Conservation (phyloP, 2,329 filamentous ascomycete genomes). For the Fusarium transvaalense region DNA sequence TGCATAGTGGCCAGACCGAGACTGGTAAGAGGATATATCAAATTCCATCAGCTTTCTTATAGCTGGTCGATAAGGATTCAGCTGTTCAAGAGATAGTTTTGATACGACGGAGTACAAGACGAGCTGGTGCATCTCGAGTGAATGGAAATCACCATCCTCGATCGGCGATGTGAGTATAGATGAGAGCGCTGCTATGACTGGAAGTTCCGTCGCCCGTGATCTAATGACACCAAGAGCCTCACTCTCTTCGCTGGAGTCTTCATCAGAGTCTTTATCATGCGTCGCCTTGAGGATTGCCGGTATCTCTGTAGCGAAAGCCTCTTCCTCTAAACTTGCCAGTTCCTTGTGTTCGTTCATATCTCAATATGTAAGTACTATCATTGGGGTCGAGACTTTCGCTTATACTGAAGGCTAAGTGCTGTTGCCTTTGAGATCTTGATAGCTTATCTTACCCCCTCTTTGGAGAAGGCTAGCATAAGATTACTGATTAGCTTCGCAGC, state of each 20-base stretch:
- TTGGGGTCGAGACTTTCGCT: background rate
- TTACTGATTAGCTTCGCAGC: background rate
- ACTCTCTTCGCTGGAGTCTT: background rate
- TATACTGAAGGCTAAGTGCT: background rate
- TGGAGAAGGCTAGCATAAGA: background rate
- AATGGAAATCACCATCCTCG: background rate
- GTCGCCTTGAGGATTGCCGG: background rate
- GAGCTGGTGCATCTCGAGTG: constrained; percentile 1
- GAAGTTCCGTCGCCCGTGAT: background rate
- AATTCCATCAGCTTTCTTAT: background rate
- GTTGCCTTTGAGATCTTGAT: no score
- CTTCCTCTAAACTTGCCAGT: background rate
- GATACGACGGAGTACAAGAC: background rate
- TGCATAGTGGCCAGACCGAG: background rate
- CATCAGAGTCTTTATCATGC: background rate
- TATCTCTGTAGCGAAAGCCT: background rate
- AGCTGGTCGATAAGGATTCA: background rate
- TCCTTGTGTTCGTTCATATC: background rate
- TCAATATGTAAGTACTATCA: background rate
- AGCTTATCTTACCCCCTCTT: background rate
- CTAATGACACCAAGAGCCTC: background rate
- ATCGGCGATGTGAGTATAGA: background rate
- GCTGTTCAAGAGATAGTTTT: background rate
- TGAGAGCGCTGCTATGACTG: background rate
- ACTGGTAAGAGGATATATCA: background rate